Base-by-base conservation (phyloP, 1,284 basidiomycete species). In the Pseudozyma pruni region DNA sequence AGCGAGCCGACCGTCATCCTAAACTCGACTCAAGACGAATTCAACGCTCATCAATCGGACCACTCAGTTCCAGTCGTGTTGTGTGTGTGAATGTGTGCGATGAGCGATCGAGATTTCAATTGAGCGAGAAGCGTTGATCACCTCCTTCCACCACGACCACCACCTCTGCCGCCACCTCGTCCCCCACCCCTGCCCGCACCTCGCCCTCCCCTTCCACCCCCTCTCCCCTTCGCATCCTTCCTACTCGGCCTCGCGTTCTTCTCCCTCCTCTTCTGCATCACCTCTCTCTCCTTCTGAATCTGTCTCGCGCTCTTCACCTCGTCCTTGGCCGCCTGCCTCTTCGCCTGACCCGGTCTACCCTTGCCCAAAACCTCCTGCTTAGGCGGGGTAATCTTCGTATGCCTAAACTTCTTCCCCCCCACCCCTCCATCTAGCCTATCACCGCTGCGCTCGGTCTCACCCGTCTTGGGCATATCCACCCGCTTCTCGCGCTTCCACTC, bases 401-500 rank as follows among this genome's bases (percentile, higher is more conserved):
- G 77, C 22, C 70, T 54, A 43, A 55, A 79, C 49, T 45, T 57
- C 38, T 67, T 60, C 7, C 63, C n/a, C 0, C 60, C 67, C 60
- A 92, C 67, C 86, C 86, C 17, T 48, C 43, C 43, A 8, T 53
- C 48, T 8, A 38, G 40, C 20, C 38, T 40, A 19, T 45, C 56
- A 17, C 46, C 38, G 49, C 48, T 60, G 16, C 49, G 57, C 81
- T 94, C 92, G 3, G 84, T 85, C 81, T 97, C 93, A 14, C 94
- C 94, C 10, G 92, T 87, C 61, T 87, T 88, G 1, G 93, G 94
- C 40, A 97, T 83, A 66, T 85, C 86, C 8, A 88, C 83, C 31
- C 87, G 88, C 54, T 86, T 88, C 83, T 91, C 91, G 64, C 88
- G 86, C 83, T 91, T 92, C 96, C 96, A 99, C 80, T 95, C 93